A percentile compares a stretch with the other conserved stretches of the same genome.
phyloP scores from a whole-genome alignment of 2,329 filamentous ascomycete genomes.

The Didymellaceae sp. region DNA sequence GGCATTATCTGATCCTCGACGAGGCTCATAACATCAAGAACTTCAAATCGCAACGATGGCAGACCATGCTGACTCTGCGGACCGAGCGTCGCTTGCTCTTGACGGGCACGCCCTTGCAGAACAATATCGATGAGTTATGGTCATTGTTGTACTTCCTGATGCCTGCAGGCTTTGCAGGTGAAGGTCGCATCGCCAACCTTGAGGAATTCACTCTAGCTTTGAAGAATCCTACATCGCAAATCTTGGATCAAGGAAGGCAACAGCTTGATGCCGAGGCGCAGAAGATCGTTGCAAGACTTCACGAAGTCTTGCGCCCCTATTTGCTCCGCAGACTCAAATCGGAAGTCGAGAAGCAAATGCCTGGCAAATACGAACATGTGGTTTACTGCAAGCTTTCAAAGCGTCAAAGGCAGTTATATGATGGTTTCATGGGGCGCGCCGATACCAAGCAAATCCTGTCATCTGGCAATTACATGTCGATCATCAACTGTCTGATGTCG shows the following conservation, averaged over 20 bases:
- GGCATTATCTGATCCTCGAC: constrained; percentile 98
- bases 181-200: constrained; percentile 91
- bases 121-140: constrained; percentile 96
- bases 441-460: constrained; percentile 88
- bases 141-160: constrained; percentile 96
- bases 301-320: constrained; percentile 92
- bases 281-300: constrained; percentile 88
- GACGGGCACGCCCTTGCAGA: constrained; percentile 94
- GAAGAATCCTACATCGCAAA: constrained; percentile 92
- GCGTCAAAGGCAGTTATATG: constrained; percentile 92
- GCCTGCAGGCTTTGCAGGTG: constrained; percentile 82
- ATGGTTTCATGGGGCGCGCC: constrained; percentile 89
- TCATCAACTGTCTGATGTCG: constrained; percentile 98
- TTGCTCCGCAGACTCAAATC: constrained; percentile 89
- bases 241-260: constrained; percentile 90
- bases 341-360: constrained; percentile 99
- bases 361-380: constrained; percentile 95
- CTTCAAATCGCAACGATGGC: constrained; percentile 97
- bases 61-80: constrained; percentile 91
- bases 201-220: constrained; percentile 97
- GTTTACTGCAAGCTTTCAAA: constrained; percentile 95
- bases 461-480: constrained; percentile 94
- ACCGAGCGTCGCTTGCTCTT: constrained; percentile 85
- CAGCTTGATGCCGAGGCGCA: constrained; percentile 94
- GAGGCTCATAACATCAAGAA: constrained; percentile 99